Conservation (phyloP, 495 filamentous ascomycete genomes). For the Aspergillus olivimuriae region DNA sequence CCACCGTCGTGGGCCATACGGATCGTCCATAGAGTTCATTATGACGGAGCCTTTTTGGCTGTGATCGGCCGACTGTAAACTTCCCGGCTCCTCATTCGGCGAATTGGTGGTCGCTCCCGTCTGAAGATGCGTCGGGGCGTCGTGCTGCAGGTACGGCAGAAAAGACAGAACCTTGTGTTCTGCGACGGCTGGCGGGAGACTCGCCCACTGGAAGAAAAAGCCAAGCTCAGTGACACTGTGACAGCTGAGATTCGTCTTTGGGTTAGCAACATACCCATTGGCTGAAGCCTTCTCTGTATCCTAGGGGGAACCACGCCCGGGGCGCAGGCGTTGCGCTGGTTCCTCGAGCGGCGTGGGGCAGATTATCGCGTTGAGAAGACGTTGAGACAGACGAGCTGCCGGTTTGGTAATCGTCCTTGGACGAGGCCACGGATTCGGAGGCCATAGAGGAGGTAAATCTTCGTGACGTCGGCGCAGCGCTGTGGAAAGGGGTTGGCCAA, state of each 20-base stretch:
- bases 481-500: constrained; percentile 15
- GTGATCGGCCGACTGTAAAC: constrained; percentile 32
- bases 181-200: constrained; percentile 70
- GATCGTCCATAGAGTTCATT: constrained; percentile 57
- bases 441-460: constrained; percentile 34
- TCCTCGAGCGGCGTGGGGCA: constrained; percentile 36
- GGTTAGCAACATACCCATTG: constrained; percentile 72
- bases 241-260: constrained; percentile 1
- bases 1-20: constrained; percentile 81
- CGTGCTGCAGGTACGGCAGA: constrained; percentile 75
- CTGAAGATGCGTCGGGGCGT: constrained; percentile 62
- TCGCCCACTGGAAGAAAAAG: constrained; percentile 60
- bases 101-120: constrained; percentile 48
- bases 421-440: constrained; percentile 32
- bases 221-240: constrained; percentile 7
- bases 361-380: constrained; percentile 21
- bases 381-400: constrained; percentile 42
- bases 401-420: constrained; percentile 21
- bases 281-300: constrained; percentile 81
- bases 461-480: constrained; percentile 4
- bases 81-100: constrained; percentile 35
- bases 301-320: constrained; percentile 65
- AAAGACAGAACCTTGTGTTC: constrained; percentile 86
- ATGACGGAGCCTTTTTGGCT: constrained; percentile 33
- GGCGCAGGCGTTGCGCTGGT: constrained; percentile 28